These are phyloP conservation scores for Mrakia blollopis DNA, from an alignment of 768 basidiomycete species.

Conservation along the genomic window DNA sequence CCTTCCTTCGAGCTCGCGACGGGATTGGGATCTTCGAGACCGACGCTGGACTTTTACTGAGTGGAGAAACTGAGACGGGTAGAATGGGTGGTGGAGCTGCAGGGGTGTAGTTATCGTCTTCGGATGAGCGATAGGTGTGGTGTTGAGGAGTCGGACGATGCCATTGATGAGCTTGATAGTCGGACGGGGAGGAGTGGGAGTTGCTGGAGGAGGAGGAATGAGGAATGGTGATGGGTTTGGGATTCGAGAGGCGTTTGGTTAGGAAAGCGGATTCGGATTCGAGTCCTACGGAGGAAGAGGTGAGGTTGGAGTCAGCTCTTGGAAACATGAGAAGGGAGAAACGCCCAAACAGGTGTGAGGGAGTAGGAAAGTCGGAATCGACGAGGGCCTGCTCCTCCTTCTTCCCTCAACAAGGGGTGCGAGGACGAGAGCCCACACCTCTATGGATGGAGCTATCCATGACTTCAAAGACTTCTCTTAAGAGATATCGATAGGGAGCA, in stretches of 20 bases:
- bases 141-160: constrained; percentile 7
- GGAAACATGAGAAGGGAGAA: neutral
- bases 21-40: neutral
- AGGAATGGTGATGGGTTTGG: constrained; percentile 2
- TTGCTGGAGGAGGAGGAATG: neutral
- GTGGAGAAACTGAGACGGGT: neutral
- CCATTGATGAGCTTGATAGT: constrained; percentile 1
- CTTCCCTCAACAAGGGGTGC: neutral
- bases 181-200: neutral
- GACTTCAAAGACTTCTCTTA: neutral
- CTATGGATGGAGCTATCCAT: neutral
- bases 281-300: neutral
- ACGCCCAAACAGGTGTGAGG: neutral
- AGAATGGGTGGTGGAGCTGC: neutral
- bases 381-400: neutral
- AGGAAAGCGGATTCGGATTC: neutral
- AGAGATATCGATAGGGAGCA: too few relatives aligned
- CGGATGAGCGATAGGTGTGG: neutral
- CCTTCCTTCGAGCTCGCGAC: constrained; percentile 1
- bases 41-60: neutral
- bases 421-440: neutral
- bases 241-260: neutral
- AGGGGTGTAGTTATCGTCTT: neutral
- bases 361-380: neutral
- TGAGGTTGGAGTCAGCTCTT: neutral